Evolutionary conservation across 2,329 filamentous ascomycete genomes (phyloP), one percentile per base, ranked within the genome.

Genomic region (Mollisiaceae sp.): DNA sequence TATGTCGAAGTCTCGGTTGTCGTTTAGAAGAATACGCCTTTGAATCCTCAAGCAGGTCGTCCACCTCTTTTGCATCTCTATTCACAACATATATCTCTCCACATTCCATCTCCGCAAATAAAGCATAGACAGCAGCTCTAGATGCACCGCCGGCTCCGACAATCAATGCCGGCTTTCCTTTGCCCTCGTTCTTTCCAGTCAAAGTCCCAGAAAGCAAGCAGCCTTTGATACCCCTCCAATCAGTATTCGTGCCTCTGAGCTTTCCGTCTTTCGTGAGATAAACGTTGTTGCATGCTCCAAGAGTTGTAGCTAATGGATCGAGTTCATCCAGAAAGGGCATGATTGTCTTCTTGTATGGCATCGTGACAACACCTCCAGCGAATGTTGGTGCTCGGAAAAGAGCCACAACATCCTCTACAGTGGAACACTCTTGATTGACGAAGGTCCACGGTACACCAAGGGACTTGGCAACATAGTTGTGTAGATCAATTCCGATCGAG

Each of bases 281-380:
- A 62, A 94, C 83, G 1, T 91, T 94, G 81, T 94, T 94, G 78
- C 89, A 90, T 60, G 91, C 91, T 60, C 91, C 91, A 20, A 92
- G 87, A 38, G 88, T 86, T 45, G 84, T 83, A 71, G 87, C 91
- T 77, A 92, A 89, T 32, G 86, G 83, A 18, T 90, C 92, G 43
- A 93, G 79, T 61, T 88, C 86, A 74, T 94, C 90, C 2, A 94
- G 83, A 71, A 91, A 83, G 0, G 85, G 82, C 67, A 93, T 85
- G 75, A 94, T 92, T 70, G 86, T 82, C 27, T 93, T 85, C 76
- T 94, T 94, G 81, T 92, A 89, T 0, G 91, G 91, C 91, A 94
- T 94, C 24, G 91, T 94, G 38, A 94, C 87, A 2, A 90, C 88
- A 22, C 88, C 77, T 84, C 87, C 88, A 72, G 88, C 89, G 75